phyloP scores from a whole-genome alignment of 1,139 yeast genomes.

The Nakaseomyces kungkrabaensis region DNA sequence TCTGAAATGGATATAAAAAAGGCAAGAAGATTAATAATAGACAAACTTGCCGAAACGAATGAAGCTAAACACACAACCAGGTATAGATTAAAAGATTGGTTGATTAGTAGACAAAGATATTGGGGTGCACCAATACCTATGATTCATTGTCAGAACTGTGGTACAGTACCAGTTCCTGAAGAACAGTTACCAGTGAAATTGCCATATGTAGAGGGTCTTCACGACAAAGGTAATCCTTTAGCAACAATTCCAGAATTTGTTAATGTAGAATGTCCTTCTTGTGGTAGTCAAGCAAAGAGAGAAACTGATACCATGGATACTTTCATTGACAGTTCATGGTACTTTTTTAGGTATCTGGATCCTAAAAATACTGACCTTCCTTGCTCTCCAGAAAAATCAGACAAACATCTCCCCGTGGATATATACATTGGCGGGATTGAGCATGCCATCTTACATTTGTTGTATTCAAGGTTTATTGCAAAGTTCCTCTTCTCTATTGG shows the following conservation, averaged over 20 bases:
- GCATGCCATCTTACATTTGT: slow-evolving; percentile 85
- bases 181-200: slow-evolving; percentile 69
- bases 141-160: slow-evolving; percentile 75
- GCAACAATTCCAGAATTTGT: slow-evolving; percentile 61
- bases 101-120: slow-evolving; percentile 84
- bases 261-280: slow-evolving; percentile 68
- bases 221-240: slow-evolving; percentile 63
- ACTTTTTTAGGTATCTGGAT: slow-evolving; percentile 76
- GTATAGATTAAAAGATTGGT: slow-evolving; percentile 79
- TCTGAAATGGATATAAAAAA: slow-evolving; percentile 40
- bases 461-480: slow-evolving; percentile 75
- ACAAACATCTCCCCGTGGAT: slow-evolving; percentile 68
- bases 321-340: slow-evolving; percentile 97
- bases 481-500: slow-evolving; percentile 63
- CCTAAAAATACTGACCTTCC: slow-evolving; percentile 47
- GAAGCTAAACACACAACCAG: slow-evolving; percentile 45
- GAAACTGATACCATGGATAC: slow-evolving; percentile 99
- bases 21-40: slow-evolving; percentile 44
- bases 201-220: slow-evolving; percentile 46
- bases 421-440: slow-evolving; percentile 91
- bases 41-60: slow-evolving; percentile 32
- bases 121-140: slow-evolving; percentile 99
- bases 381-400: slow-evolving; percentile 44
- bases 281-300: slow-evolving; percentile 65
- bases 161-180: slow-evolving; percentile 85